A percentile compares a stretch with the other conserved stretches of the same genome.
phyloP scores from a whole-genome alignment of 768 basidiomycete genomes.

The Tricholoma saponaceum region DNA sequence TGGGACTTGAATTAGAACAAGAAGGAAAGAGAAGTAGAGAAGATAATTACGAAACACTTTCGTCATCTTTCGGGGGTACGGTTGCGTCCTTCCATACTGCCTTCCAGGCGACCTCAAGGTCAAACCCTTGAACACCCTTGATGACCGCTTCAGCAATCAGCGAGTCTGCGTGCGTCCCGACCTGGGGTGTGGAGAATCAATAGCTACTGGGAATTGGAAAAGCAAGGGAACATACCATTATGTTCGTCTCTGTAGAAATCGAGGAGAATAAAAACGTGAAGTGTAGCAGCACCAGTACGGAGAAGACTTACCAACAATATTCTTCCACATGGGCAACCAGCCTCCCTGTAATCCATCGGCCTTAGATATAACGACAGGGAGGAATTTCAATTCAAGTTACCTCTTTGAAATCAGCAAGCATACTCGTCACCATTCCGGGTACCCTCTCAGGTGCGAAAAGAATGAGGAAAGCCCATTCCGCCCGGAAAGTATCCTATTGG shows the following conservation, averaged over 20 bases:
- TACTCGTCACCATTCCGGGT: slow-evolving; percentile 70
- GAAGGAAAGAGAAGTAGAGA: neutral
- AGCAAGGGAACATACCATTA: slow-evolving; percentile 49
- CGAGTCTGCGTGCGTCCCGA: slow-evolving; percentile 78
- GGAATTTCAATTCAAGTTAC: slow-evolving; percentile 24
- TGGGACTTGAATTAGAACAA: neutral
- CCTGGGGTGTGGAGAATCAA: slow-evolving; percentile 30
- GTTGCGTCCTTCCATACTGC: slow-evolving; percentile 74
- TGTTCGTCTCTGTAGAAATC: slow-evolving; percentile 61
- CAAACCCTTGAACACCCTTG: slow-evolving; percentile 63
- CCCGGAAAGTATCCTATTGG: slow-evolving; percentile 69
- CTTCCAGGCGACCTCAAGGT: slow-evolving; percentile 62
- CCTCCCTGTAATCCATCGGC: slow-evolving; percentile 44
- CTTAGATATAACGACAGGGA: neutral
- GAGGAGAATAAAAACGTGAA: neutral
- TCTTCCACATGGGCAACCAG: slow-evolving; percentile 92
- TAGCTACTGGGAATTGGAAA: neutral
- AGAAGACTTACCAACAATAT: slow-evolving; percentile 42
- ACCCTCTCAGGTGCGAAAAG: slow-evolving; percentile 75
- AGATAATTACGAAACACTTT: slow-evolving; percentile 40
- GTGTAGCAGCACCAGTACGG: no score
- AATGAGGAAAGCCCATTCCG: slow-evolving; percentile 76
- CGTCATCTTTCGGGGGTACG: slow-evolving; percentile 55
- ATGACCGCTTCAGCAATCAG: slow-evolving; percentile 68
- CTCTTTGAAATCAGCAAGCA: slow-evolving; percentile 75